These are phyloP conservation scores for Pugionium dolabratum DNA, from an alignment of 345 rosid species.

Conservation along the genomic window DNA sequence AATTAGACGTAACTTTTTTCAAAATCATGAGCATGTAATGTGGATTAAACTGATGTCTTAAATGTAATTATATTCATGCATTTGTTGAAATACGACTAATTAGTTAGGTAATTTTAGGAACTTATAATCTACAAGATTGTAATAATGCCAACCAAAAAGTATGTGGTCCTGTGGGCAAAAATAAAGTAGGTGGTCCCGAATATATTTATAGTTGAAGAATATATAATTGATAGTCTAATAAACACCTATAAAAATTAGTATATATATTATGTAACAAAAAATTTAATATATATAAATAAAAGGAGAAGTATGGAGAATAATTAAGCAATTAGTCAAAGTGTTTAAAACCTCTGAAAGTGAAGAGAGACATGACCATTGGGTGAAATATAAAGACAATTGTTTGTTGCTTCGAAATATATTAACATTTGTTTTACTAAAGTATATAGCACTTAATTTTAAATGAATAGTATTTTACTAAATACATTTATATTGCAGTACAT, in stretches of 20 bases:
- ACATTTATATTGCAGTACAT: background rate
- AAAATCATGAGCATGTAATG: no score
- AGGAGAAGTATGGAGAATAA: background rate
- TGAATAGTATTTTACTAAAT: background rate
- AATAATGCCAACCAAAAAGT: slow-evolving; percentile 10
- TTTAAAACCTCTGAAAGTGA: background rate
- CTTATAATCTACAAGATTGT: no score
- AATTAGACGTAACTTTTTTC: no score
- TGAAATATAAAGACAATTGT: slow-evolving; percentile 21
- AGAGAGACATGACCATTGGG: slow-evolving; percentile 1
- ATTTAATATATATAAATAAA: background rate
- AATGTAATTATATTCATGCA: no score
- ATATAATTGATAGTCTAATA: no score
- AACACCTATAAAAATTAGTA: no score
- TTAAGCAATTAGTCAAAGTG: background rate
- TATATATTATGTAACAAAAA: no score
- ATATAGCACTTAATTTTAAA: background rate
- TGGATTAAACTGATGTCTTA: no score
- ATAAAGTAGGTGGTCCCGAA: slow-evolving; percentile 13
- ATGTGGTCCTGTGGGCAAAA: slow-evolving; percentile 20
- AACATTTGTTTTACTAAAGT: background rate
- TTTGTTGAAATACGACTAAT: no score
- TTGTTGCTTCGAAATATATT: background rate
- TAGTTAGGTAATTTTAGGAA: no score
- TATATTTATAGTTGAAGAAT: slow-evolving; percentile 8